Base-by-base conservation (phyloP, 805 yeast genomes). In the Candida ascalaphidarum region DNA sequence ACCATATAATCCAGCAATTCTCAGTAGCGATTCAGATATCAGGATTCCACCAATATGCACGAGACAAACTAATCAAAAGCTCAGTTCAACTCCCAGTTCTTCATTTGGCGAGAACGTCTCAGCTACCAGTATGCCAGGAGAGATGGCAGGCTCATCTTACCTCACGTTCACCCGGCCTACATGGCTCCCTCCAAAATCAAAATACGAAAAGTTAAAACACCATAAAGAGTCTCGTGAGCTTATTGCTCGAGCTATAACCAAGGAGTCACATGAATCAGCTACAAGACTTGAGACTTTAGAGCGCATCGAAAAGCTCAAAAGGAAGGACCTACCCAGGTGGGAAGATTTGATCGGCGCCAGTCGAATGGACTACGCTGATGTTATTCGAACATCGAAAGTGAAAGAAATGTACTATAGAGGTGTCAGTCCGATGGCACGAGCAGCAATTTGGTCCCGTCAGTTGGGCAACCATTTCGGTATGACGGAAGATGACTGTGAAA, bases 151-250 rank as follows among this genome's bases (percentile, higher is more conserved):
- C n/a, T n/a, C n/a, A n/a, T n/a, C n/a, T n/a, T 44, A 48, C 30
- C 36, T 62, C 10, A 50, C 78, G 1, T 56, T 60, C 14, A 77
- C 86, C 0, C 54, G 89, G 30, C 86, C 82, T 15, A 51, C 65
- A 1, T 69, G 74, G 58, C 51, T 80, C 21, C 88, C 89, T 0
- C 83, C 85, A 24, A 80, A 80, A 46, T 51, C 68, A 15, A 45
- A 50, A 11, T 48, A 52, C 12, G 86, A 80, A 40, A 65, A 68
- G 11, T 30, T 48, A 17, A 70, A 64, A 34, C 88, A 80, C 44
- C 57, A 69, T 23, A 50, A 52, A 23, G 77, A 74, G 41, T 74
- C 69, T 32, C 69, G 73, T 29, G 39, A 46, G 17, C 35, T 74
- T 22, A 48, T 74, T 20, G 48, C 54, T 25, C 41, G 46, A 3